Conservation (phyloP, 2,329 filamentous ascomycete genomes). For the Esteya vermicola region DNA sequence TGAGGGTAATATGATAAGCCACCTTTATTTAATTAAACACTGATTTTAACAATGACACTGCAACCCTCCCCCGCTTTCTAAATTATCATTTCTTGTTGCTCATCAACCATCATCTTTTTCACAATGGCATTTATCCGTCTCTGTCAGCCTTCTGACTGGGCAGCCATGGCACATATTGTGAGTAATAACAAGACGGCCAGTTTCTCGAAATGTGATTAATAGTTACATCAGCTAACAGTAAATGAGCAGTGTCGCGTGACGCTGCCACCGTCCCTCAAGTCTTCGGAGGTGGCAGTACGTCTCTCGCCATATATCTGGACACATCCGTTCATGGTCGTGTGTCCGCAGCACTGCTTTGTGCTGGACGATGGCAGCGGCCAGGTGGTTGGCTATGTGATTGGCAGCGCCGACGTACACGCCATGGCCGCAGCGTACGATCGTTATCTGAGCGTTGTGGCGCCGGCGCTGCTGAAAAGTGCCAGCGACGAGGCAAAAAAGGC, state of each 20-base stretch:
- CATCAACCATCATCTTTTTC: neutral
- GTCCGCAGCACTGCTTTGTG: slow-evolving; percentile 28
- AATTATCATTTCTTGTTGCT: no score
- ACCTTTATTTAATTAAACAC: no score
- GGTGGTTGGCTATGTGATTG: slow-evolving; percentile 35
- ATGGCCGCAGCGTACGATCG: slow-evolving; percentile 22
- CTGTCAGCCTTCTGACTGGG: slow-evolving; percentile 24
- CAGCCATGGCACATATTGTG: slow-evolving; percentile 26
- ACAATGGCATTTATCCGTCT: slow-evolving; percentile 31
- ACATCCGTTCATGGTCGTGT: slow-evolving; percentile 33
- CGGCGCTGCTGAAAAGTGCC: slow-evolving; percentile 9
- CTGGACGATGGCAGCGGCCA: slow-evolving; percentile 30
- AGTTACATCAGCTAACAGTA: slow-evolving; percentile 10
- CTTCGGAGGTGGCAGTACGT: slow-evolving; percentile 18
- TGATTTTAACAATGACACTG: no score
- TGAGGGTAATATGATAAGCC: no score
- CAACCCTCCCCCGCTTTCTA: no score
- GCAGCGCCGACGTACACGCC: slow-evolving; percentile 25
- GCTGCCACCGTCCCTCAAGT: slow-evolving; percentile 26
- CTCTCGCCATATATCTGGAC: slow-evolving; percentile 36
- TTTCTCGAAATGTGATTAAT: neutral
- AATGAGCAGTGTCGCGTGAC: slow-evolving; percentile 27
- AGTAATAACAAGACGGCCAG: slow-evolving; percentile 7
- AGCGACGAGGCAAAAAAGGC: neutral
- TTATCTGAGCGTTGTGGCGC: slow-evolving; percentile 21